phyloP scores from a whole-genome alignment of 164 flowering plant species.

The Chimonanthus salicifolius region DNA sequence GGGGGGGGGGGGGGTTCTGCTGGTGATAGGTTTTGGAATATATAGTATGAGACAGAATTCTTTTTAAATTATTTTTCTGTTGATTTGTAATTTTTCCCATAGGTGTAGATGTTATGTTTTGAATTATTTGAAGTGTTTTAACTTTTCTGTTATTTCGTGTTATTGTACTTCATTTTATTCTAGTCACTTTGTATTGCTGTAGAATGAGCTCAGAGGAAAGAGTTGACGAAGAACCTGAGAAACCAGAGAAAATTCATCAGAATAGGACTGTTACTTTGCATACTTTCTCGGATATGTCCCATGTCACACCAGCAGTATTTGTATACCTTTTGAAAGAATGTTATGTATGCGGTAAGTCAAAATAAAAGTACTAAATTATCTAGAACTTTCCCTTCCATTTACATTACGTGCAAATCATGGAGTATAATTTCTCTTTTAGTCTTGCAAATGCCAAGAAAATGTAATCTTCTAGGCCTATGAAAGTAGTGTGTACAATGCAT shows the following conservation, averaged over 20 bases:
- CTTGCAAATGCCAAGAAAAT: no score
- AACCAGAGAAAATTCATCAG: conserved; percentile 14
- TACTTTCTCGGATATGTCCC: conserved; percentile 58
- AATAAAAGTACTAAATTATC: not conserved
- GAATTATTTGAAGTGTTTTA: no score
- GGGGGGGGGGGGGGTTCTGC: no score
- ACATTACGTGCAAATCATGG: not conserved
- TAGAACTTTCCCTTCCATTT: not conserved
- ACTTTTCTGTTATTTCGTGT: no score
- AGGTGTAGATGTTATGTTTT: no score
- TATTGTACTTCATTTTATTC: not conserved
- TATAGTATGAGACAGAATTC: no score
- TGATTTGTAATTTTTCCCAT: no score
- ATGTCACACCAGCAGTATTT: conserved; percentile 64
- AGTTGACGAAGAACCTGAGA: conserved; percentile 11
- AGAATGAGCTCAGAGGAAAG: conserved; percentile 40
- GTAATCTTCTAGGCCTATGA: no score
- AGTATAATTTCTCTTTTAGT: not conserved
- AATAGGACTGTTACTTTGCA: conserved; percentile 42
- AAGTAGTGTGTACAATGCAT: no score
- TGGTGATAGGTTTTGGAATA: no score
- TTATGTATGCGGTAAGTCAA: conserved; percentile 52
- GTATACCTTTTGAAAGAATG: conserved; percentile 74
- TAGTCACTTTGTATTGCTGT: conserved; percentile 11
- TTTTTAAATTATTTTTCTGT: no score